phyloP scores from a whole-genome alignment of 1,284 basidiomycete genomes.

The Ceratobasidium sp. region DNA sequence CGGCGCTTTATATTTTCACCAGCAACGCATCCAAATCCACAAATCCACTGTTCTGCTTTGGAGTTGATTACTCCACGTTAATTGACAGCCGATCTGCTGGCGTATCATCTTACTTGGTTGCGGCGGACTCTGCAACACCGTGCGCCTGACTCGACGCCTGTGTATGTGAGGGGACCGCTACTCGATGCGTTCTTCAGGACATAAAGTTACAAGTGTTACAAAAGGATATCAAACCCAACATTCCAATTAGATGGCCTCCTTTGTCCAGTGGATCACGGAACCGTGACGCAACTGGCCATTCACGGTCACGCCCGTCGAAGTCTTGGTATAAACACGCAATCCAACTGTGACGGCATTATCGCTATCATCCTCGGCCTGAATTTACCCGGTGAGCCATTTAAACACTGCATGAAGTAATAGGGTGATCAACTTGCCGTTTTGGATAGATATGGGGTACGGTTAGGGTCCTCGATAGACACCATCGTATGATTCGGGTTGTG shows the following conservation, averaged over 20 bases:
- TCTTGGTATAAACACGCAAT: slow-evolving; percentile 40
- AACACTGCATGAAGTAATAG: too few relatives aligned
- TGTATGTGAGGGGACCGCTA: too few relatives aligned
- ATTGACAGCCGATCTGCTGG: too few relatives aligned
- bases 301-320: slow-evolving; percentile 25
- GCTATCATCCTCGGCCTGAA: slow-evolving; percentile 35
- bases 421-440: neutral
- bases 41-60: slow-evolving; percentile 79
- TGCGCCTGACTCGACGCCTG: too few relatives aligned
- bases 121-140: too few relatives aligned
- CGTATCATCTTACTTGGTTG: too few relatives aligned
- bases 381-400: too few relatives aligned
- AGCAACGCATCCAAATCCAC: slow-evolving; percentile 61
- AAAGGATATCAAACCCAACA: too few relatives aligned
- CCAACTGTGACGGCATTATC: slow-evolving; percentile 40
- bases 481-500: slow-evolving; percentile 37
- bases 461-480: slow-evolving; percentile 37
- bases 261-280: slow-evolving; percentile 35
- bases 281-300: slow-evolving; percentile 40
- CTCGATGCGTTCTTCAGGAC: too few relatives aligned
- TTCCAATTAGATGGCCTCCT: slow-evolving; percentile 34
- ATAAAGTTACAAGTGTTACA: too few relatives aligned
- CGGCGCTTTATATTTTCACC: neutral
- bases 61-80: slow-evolving; percentile 89
- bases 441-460: slow-evolving; percentile 10